phyloP scores from a whole-genome alignment of 345 rosid species.

The Camelina hispida region DNA sequence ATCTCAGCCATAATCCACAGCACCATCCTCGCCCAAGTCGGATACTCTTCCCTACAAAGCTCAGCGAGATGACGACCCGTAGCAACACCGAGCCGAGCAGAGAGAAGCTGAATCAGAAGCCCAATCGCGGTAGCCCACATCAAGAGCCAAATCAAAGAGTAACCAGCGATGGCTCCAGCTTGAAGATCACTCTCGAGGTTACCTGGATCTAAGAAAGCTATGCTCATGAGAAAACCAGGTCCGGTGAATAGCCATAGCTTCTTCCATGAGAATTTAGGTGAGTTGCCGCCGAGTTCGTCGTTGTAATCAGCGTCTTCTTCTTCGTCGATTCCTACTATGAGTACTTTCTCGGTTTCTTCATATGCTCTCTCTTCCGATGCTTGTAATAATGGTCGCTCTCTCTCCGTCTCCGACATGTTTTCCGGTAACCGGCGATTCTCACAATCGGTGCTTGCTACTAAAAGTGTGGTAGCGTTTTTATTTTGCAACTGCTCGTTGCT shows the following conservation, averaged over 20 bases:
- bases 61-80: conserved; percentile 93
- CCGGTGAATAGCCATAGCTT: conserved; percentile 96
- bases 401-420: conserved; percentile 40
- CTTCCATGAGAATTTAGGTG: conserved; percentile 87
- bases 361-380: conserved; percentile 65
- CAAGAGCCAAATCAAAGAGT: conserved; percentile 88
- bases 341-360: conserved; percentile 74
- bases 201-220: conserved; percentile 97
- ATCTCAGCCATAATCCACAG: conserved; percentile 95
- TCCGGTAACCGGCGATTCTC: not conserved
- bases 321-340: conserved; percentile 60
- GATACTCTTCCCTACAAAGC: conserved; percentile 90
- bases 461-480: not conserved
- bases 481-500: no score
- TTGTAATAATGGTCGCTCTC: conserved; percentile 20
- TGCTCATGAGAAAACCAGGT: conserved; percentile 94
- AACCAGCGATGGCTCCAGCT: conserved; percentile 96
- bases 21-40: conserved; percentile 77
- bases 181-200: conserved; percentile 96
- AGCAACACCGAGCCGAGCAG: conserved; percentile 95
- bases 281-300: conserved; percentile 41
- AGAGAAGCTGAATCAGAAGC: conserved; percentile 77
- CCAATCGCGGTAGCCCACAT: conserved; percentile 97
- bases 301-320: conserved; percentile 31
- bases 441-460: not conserved